A percentile compares a stretch with the other conserved stretches of the same genome.
phyloP scores from a whole-genome alignment of 768 basidiomycete species.

The Rubroboletus pulcherrimus region DNA sequence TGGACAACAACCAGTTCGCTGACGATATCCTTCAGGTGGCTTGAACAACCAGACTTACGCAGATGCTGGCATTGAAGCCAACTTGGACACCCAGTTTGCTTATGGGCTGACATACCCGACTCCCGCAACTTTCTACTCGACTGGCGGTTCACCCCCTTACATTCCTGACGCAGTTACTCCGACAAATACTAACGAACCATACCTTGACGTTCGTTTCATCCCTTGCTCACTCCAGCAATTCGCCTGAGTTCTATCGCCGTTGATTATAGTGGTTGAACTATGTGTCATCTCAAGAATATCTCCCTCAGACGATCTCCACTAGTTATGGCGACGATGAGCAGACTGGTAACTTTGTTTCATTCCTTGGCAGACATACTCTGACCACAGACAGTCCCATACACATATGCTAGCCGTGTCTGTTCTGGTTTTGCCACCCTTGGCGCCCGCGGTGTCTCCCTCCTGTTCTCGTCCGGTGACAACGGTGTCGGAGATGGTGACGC shows the following conservation, averaged over 20 bases:
- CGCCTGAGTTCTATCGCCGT: not conserved
- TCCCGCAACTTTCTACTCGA: conserved; percentile 56
- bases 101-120: conserved; percentile 64
- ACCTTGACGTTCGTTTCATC: conserved; percentile 33
- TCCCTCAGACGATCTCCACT: conserved; percentile 63
- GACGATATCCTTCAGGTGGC: conserved; percentile 42
- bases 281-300: conserved; percentile 41
- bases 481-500: conserved; percentile 66
- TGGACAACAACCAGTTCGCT: conserved; percentile 1
- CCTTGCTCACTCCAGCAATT: not conserved
- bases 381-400: conserved; percentile 44
- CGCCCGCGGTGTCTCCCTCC: conserved; percentile 58
- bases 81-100: conserved; percentile 65
- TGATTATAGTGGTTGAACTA: conserved; percentile 57
- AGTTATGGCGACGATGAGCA: conserved; percentile 75
- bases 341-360: conserved; percentile 40
- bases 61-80: conserved; percentile 59
- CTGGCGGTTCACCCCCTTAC: conserved; percentile 59
- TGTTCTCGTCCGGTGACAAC: conserved; percentile 63
- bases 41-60: conserved; percentile 52
- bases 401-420: conserved; percentile 58
- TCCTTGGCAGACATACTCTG: not conserved
- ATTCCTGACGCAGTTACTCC: conserved; percentile 42
- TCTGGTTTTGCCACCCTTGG: conserved; percentile 62
- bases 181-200: conserved; percentile 48